phyloP scores from a whole-genome alignment of 2,329 filamentous ascomycete genomes.

The Ascochyta lentis region DNA sequence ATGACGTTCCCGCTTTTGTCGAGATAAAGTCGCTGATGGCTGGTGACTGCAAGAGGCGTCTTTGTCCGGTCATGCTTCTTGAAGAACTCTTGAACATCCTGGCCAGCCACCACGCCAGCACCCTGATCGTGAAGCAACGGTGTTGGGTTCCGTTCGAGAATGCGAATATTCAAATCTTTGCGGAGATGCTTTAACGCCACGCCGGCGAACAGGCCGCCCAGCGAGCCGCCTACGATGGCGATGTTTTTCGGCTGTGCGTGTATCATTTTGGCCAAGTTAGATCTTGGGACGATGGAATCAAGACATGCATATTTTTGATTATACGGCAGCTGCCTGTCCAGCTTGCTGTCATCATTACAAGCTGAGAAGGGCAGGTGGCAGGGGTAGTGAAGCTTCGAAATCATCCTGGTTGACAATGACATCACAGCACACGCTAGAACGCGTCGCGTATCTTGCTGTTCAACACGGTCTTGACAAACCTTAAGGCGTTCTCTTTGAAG shows the following conservation, averaged over 20 bases:
- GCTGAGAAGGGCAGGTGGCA: neutral
- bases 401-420: neutral
- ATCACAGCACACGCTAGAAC: neutral
- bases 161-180: constrained; percentile 29
- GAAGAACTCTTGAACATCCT: constrained; percentile 33
- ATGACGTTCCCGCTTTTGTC: constrained; percentile 28
- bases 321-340: neutral
- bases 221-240: constrained; percentile 31
- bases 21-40: constrained; percentile 30
- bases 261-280: constrained; percentile 12
- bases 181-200: constrained; percentile 32
- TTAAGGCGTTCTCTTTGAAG: no score
- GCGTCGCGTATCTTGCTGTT: no score
- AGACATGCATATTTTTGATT: neutral
- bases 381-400: neutral
- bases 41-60: constrained; percentile 26
- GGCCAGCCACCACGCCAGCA: constrained; percentile 34
- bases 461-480: no score
- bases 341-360: constrained; percentile 8
- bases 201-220: constrained; percentile 31
- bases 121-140: constrained; percentile 36
- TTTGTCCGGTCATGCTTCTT: constrained; percentile 27
- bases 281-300: neutral
- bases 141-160: constrained; percentile 36
- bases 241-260: constrained; percentile 28